phyloP scores from a whole-genome alignment of 768 basidiomycete genomes.

The Pleurotus djamor region DNA sequence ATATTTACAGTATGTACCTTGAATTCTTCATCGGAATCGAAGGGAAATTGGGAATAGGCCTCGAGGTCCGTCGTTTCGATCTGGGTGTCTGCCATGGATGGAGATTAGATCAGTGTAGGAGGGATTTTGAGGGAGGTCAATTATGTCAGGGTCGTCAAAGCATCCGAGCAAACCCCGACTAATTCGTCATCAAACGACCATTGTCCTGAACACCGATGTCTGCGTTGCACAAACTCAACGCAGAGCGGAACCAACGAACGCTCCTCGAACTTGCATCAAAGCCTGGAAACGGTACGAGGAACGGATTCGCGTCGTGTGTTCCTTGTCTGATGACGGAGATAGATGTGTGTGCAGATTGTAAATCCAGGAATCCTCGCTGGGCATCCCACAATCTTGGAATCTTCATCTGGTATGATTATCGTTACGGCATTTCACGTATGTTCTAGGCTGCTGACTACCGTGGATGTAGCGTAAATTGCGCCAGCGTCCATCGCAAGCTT shows the following conservation, averaged over 20 bases:
- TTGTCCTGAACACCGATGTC: slow-evolving; percentile 24
- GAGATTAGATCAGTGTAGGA: not conserved
- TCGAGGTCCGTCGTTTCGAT: not conserved
- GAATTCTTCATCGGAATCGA: slow-evolving; percentile 54
- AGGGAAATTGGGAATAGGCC: slow-evolving; percentile 45
- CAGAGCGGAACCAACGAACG: slow-evolving; percentile 62
- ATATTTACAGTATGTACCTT: slow-evolving; percentile 37
- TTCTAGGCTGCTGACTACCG: too few relatives aligned
- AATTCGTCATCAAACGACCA: not conserved
- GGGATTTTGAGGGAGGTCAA: not conserved
- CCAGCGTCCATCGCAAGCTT: slow-evolving; percentile 91
- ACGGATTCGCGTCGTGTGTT: slow-evolving; percentile 9
- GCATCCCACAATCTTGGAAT: slow-evolving; percentile 87
- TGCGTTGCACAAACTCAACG: slow-evolving; percentile 51
- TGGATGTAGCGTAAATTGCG: slow-evolving; percentile 72
- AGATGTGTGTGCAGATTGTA: slow-evolving; percentile 95
- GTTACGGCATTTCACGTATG: too few relatives aligned
- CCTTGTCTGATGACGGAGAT: slow-evolving; percentile 11
- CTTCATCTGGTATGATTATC: slow-evolving; percentile 67
- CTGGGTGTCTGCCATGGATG: not conserved
- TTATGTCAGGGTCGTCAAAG: not conserved
- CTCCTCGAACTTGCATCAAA: slow-evolving; percentile 66
- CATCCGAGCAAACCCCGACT: slow-evolving; percentile 1
- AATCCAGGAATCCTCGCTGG: slow-evolving; percentile 85
- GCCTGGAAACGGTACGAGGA: slow-evolving; percentile 75